Percentiles rank a stretch among this genome's conserved stretches.
Conservation (phyloP, 305 asterid species). For the Fraxinus nigra region DNA sequence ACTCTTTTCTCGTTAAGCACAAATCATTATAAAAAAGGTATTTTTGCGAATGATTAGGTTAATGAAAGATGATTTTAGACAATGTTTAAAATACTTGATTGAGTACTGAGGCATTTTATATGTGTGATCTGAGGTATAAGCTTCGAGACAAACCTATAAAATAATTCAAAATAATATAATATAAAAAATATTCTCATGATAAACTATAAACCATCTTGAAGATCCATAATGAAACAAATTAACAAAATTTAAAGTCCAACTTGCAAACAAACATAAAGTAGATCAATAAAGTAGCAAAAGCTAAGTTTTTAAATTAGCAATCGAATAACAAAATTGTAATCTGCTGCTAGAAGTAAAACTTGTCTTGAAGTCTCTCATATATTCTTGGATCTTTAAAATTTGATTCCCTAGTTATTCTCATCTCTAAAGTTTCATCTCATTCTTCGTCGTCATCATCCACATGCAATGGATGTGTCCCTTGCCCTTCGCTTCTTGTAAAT, state of each 20-base stretch:
- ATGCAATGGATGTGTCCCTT: neutral
- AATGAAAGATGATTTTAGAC: conserved; percentile 10
- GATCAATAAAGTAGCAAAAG: neutral
- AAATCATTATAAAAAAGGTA: neutral
- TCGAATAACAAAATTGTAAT: neutral
- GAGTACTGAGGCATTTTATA: neutral
- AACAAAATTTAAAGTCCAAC: neutral
- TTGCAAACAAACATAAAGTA: neutral
- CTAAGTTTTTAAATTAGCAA: neutral
- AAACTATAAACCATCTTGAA: neutral
- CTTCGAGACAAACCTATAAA: neutral
- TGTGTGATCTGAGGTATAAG: neutral
- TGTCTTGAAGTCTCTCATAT: neutral
- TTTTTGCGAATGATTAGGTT: conserved; percentile 3
- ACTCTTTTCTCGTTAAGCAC: neutral
- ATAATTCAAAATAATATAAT: neutral
- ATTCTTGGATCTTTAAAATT: neutral
- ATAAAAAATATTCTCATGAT: neutral
- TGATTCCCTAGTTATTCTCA: neutral
- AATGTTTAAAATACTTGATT: neutral
- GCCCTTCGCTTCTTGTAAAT: neutral
- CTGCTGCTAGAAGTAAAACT: neutral
- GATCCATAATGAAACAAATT: neutral
- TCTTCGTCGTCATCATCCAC: neutral
- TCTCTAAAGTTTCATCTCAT: neutral